A percentile compares a stretch with the other conserved stretches of the same genome.
Conservation (phyloP, 2,329 filamentous ascomycete species). For the Graphium sp. region DNA sequence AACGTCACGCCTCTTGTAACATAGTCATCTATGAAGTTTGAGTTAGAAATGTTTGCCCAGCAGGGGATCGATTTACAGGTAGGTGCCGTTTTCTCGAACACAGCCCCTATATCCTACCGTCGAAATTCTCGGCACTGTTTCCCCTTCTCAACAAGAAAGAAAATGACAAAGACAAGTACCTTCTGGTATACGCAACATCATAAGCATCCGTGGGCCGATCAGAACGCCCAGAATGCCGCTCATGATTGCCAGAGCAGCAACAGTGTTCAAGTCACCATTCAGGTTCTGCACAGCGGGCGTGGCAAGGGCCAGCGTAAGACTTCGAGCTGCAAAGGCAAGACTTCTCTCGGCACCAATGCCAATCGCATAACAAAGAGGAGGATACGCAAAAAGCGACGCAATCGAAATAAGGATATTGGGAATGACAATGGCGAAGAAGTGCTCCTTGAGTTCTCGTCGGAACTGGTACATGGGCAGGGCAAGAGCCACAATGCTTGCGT, state of each 20-base stretch:
- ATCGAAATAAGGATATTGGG: slow-evolving; percentile 34
- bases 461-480: slow-evolving; percentile 46
- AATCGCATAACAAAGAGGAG: slow-evolving; percentile 31
- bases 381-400: slow-evolving; percentile 38
- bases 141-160: too few species aligned
- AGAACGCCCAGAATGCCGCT: slow-evolving; percentile 42
- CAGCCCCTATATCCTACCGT: too few species aligned
- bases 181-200: slow-evolving; percentile 32
- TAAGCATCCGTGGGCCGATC: slow-evolving; percentile 30
- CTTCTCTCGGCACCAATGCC: slow-evolving; percentile 34
- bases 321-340: slow-evolving; percentile 37
- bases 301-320: slow-evolving; percentile 42
- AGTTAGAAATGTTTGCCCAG: neutral
- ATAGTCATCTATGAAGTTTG: slow-evolving; percentile 31
- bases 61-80: neutral
- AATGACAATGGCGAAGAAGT: slow-evolving; percentile 34
- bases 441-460: slow-evolving; percentile 32
- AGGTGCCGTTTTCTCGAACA: too few species aligned
- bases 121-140: too few species aligned
- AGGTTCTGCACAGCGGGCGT: slow-evolving; percentile 37
- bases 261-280: slow-evolving; percentile 36
- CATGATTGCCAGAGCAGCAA: slow-evolving; percentile 39
- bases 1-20: slow-evolving; percentile 44
- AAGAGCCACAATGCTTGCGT: slow-evolving; percentile 40
- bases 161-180: slow-evolving; percentile 15